Evolutionary conservation across 495 filamentous ascomycete genomes (phyloP).

Genomic region (Aspergillus bertholletiae): DNA sequence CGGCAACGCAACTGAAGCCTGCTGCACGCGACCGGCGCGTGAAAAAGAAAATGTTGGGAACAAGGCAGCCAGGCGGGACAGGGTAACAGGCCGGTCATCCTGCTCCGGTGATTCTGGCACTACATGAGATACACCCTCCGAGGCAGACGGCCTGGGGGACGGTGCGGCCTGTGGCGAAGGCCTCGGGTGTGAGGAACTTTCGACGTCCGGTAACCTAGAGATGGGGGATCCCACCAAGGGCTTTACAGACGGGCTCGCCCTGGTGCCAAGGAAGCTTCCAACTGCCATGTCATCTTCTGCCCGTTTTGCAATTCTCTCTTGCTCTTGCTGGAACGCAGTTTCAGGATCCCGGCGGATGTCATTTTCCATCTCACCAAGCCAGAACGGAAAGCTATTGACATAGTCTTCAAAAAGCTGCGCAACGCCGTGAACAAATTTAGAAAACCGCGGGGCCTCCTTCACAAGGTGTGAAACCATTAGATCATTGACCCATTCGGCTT

Average conservation of each 20-base stretch:
- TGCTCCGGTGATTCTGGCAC: conserved; percentile 14
- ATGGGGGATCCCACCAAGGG: conserved; percentile 57
- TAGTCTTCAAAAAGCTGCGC: conserved; percentile 90
- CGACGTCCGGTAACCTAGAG: conserved; percentile 21
- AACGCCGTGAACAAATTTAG: conserved; percentile 93
- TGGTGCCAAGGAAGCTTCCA: conserved; percentile 70
- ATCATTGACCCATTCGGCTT: conserved; percentile 83
- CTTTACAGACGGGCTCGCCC: conserved; percentile 42
- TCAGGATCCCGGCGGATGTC: conserved; percentile 93
- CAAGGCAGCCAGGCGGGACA: conserved; percentile 49
- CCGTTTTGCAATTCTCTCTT: conserved; percentile 70
- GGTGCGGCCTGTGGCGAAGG: conserved; percentile 22
- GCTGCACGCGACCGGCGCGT: conserved; percentile 60
- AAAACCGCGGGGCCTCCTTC: conserved; percentile 83
- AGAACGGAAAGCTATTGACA: conserved; percentile 95
- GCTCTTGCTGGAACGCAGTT: conserved; percentile 85
- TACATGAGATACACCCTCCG: conserved; percentile 12
- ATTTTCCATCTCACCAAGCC: conserved; percentile 82
- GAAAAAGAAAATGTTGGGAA: conserved; percentile 74
- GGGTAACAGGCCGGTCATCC: conserved; percentile 16
- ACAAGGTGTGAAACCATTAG: conserved; percentile 90
- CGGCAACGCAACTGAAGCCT: conserved; percentile 52
- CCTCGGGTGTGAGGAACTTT: conserved; percentile 18
- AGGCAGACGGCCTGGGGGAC: conserved; percentile 19
- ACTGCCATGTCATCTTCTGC: conserved; percentile 86